These are phyloP conservation scores for Claviceps citrina DNA, from an alignment of 2,329 filamentous ascomycete species.

Conservation along the genomic window DNA sequence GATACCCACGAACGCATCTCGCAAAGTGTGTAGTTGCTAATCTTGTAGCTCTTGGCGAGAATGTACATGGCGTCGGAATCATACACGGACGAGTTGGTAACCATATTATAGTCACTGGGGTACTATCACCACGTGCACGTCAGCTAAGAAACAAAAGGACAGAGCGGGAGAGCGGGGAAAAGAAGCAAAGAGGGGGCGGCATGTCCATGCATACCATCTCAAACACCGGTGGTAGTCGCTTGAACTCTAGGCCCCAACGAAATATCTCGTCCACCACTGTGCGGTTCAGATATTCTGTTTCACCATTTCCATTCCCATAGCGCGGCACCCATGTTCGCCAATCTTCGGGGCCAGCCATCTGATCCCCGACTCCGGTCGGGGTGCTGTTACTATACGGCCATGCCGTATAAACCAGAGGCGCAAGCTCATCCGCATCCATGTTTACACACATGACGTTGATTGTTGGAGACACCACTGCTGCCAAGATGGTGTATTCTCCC, in stretches of 20 bases:
- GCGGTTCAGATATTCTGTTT: constrained; percentile 30
- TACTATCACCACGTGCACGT: constrained; percentile 17
- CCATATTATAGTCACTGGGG: constrained; percentile 50
- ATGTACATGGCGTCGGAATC: constrained; percentile 45
- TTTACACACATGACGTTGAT: constrained; percentile 62
- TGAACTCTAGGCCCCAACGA: constrained; percentile 41
- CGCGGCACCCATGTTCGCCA: constrained; percentile 27
- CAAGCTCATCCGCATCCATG: constrained; percentile 41
- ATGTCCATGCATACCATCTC: constrained; percentile 19
- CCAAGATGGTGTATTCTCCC: constrained; percentile 52
- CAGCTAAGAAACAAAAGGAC: not conserved
- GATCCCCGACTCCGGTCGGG: constrained; percentile 19
- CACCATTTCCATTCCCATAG: constrained; percentile 10
- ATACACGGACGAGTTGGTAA: constrained; percentile 37
- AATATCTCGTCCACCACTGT: constrained; percentile 58
- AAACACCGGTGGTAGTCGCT: constrained; percentile 38
- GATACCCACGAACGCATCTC: constrained; percentile 48
- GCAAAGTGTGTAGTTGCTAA: constrained; percentile 48
- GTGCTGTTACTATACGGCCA: constrained; percentile 35
- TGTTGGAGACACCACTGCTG: constrained; percentile 53
- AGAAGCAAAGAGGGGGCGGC: not conserved
- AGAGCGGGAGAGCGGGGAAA: not conserved
- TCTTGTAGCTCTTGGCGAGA: constrained; percentile 33
- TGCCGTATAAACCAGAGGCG: constrained; percentile 45
- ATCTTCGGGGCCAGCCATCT: constrained; percentile 12